These are phyloP conservation scores for Chloroidium sp. DNA, from an alignment of 163 green algal species.

Conservation along the genomic window DNA sequence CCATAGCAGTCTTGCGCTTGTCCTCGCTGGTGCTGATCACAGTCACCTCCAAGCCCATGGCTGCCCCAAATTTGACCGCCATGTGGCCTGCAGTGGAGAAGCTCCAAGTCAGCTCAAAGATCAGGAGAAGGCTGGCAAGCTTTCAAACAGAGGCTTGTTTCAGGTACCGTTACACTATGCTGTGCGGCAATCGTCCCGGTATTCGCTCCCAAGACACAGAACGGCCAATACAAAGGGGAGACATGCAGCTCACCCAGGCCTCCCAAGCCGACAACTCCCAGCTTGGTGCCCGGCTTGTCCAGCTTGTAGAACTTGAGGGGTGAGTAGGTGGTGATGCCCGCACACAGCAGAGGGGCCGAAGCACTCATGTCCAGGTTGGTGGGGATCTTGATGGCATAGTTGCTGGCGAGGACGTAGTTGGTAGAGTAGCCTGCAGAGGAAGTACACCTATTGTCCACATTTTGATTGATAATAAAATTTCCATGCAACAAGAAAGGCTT, in stretches of 20 bases:
- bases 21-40: slow-evolving; percentile 35
- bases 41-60: slow-evolving; percentile 60
- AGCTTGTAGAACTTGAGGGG: slow-evolving; percentile 66
- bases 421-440: slow-evolving; percentile 38
- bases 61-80: slow-evolving; percentile 65
- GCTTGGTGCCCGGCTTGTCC: slow-evolving; percentile 39
- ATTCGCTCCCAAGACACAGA: neutral
- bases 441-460: no score
- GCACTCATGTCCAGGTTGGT: slow-evolving; percentile 47
- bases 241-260: slow-evolving; percentile 39
- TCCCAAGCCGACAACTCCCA: slow-evolving; percentile 79
- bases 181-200: neutral
- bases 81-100: slow-evolving; percentile 40
- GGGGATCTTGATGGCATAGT: slow-evolving; percentile 49
- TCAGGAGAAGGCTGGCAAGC: no score
- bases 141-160: no score
- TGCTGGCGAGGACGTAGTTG: slow-evolving; percentile 31
- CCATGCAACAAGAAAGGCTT: no score
- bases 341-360: slow-evolving; percentile 80
- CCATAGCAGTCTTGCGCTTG: slow-evolving; percentile 41
- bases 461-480: no score
- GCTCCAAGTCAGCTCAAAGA: no score
- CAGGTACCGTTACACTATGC: no score
- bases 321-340: slow-evolving; percentile 71
- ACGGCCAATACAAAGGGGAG: neutral